Evolutionary conservation across 2,329 filamentous ascomycete genomes (phyloP), one percentile per base, ranked within the genome.

Genomic region (Apiospora arundinis): DNA sequence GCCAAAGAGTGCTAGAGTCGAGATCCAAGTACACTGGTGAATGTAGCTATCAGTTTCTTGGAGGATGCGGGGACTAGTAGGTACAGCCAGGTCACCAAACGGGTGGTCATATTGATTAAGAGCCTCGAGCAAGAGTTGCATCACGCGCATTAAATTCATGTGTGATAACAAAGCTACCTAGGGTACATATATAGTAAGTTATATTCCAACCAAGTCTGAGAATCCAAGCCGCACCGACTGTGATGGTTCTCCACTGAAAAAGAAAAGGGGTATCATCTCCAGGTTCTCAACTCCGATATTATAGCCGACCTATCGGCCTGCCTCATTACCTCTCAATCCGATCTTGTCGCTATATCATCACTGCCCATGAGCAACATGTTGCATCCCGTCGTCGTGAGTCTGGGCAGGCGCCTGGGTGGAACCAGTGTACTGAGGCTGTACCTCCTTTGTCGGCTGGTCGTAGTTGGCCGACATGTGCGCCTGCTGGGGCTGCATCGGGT

Each of bases 11-110:
- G 85, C 86, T 0, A 83, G 87, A 73, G 89, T 87, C 3, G 86
- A 89, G 76, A 78, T 77, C 0, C 92, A 89, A 89, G 75, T 93
- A 56, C 84, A 90, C 28, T 94, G 92, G 91, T 87, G 85, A 78
- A 87, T 81, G 2, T 82, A 78, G 2, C 82, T 88, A 85, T 92
- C 5, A 91, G 90, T 74, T 93, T 89, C 78, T 79, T 82, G 0
- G 89, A 92, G 75, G 87, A 91, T 74, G 83, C 83, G 9, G 72
- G 60, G 1, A 74, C 71, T 6, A 81, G 74, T 4, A 75, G 83
- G 46, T 69, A 68, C 5, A 82, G 82, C 1, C 73, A 68, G 23
- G 72, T 74, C 21, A 79, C 75, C 18, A 60, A 66, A 18, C 74
- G 77, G 73, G 82, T 81, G 0, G 70, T 70, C 25, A 56, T n/a